A percentile compares a stretch with the other conserved stretches of the same genome.
Evolutionary conservation across 2,329 filamentous ascomycete species (phyloP).

Genomic region (Venturia oleaginea): DNA sequence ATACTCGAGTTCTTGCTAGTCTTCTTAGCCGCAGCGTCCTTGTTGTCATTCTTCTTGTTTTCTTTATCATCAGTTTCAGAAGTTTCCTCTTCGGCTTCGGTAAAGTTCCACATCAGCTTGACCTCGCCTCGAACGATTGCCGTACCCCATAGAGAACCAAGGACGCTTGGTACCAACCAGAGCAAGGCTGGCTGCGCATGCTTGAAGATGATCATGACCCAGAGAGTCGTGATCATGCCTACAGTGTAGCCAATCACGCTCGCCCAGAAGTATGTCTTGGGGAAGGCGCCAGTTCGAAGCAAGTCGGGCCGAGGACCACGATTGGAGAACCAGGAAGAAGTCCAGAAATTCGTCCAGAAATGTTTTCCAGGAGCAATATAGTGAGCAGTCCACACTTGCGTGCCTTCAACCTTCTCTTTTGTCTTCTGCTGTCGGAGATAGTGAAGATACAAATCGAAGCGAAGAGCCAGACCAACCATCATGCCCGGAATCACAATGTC

Average conservation of each 20-base stretch:
- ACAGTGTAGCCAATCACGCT: conserved; percentile 66
- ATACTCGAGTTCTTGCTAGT: background rate
- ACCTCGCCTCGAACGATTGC: conserved; percentile 64
- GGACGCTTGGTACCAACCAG: conserved; percentile 82
- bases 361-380: conserved; percentile 20
- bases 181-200: conserved; percentile 85
- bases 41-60: conserved; percentile 14
- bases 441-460: conserved; percentile 83
- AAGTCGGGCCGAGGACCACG: conserved; percentile 19
- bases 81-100: conserved; percentile 49
- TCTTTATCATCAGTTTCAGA: conserved; percentile 16
- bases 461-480: conserved; percentile 75
- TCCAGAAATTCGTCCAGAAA: conserved; percentile 88
- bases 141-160: conserved; percentile 66
- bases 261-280: conserved; percentile 78
- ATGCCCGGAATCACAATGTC: conserved; percentile 91
- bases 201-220: conserved; percentile 66
- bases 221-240: conserved; percentile 68
- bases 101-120: conserved; percentile 69
- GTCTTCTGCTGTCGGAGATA: conserved; percentile 59
- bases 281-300: conserved; percentile 44
- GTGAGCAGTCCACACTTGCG: conserved; percentile 18
- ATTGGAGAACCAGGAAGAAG: conserved; percentile 30
- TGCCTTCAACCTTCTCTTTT: conserved; percentile 17
- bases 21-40: conserved; percentile 6